Evolutionary conservation across 2,329 filamentous ascomycete genomes (phyloP).

Genomic region (Phialemonium atrogriseum): DNA sequence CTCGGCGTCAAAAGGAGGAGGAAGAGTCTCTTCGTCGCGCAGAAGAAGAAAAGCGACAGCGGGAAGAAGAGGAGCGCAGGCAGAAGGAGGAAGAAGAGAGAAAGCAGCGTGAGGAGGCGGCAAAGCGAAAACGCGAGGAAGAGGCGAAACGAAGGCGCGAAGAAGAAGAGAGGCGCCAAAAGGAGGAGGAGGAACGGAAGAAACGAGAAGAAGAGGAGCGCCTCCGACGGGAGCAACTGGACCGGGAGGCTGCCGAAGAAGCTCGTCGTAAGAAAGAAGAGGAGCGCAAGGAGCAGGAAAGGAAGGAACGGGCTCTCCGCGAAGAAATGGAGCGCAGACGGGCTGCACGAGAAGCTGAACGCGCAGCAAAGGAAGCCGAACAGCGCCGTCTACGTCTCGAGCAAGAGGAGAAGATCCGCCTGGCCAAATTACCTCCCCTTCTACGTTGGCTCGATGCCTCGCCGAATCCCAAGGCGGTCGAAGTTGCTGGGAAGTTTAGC

Average conservation of each 20-base stretch:
- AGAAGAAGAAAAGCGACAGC: too few relatives aligned
- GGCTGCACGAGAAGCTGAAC: slow-evolving; percentile 25
- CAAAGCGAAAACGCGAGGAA: slow-evolving; percentile 25
- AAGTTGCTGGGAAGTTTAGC: slow-evolving; percentile 46
- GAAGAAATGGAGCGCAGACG: slow-evolving; percentile 34
- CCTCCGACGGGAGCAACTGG: slow-evolving; percentile 18
- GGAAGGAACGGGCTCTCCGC: slow-evolving; percentile 10
- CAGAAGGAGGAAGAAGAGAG: slow-evolving; percentile 20
- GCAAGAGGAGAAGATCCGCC: slow-evolving; percentile 44
- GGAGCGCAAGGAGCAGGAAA: slow-evolving; percentile 33
- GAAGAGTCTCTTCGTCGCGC: too few relatives aligned
- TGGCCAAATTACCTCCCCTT: slow-evolving; percentile 51
- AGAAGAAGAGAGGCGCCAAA: slow-evolving; percentile 16
- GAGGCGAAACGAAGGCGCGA: slow-evolving; percentile 22
- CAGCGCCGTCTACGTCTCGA: slow-evolving; percentile 42
- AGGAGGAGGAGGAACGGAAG: slow-evolving; percentile 20
- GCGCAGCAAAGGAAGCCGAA: slow-evolving; percentile 42
- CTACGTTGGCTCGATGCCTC: slow-evolving; percentile 51
- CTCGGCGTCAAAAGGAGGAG: slow-evolving; percentile 15
- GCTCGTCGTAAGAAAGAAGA: slow-evolving; percentile 32
- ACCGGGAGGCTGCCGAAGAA: slow-evolving; percentile 25
- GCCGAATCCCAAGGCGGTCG: slow-evolving; percentile 39
- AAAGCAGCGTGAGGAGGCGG: slow-evolving; percentile 25
- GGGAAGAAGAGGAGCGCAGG: slow-evolving; percentile 19
- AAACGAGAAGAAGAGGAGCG: slow-evolving; percentile 25